Percentiles rank a stretch among this genome's conserved stretches.
These are phyloP conservation scores for Vaccinium darrowii DNA, from an alignment of 148 eudicot genomes.

Conservation along the genomic window DNA sequence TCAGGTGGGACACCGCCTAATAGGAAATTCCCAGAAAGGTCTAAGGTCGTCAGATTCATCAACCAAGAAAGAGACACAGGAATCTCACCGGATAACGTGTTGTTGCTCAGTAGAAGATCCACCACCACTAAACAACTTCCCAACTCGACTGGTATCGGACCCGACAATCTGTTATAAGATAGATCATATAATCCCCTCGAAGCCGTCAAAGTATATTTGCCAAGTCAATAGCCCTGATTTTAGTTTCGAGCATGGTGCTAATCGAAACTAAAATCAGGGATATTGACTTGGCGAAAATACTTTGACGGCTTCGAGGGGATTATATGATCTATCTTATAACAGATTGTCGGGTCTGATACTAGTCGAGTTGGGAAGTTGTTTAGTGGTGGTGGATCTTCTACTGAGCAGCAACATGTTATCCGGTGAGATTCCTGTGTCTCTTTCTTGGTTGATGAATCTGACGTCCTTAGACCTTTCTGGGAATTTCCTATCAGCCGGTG, in stretches of 20 bases:
- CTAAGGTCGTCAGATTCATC: slow-evolving; percentile 43
- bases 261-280: slow-evolving; percentile 44
- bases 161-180: slow-evolving; percentile 39
- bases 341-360: slow-evolving; percentile 42
- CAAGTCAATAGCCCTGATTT: too few species aligned
- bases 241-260: slow-evolving; percentile 61
- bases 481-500: slow-evolving; percentile 33
- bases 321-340: slow-evolving; percentile 46
- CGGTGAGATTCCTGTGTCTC: slow-evolving; percentile 41
- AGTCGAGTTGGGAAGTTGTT: slow-evolving; percentile 44
- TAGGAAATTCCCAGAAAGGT: slow-evolving; percentile 37
- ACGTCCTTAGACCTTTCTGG: slow-evolving; percentile 42
- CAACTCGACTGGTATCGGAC: slow-evolving; percentile 44
- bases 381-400: slow-evolving; percentile 46
- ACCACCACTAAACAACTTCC: slow-evolving; percentile 45
- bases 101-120: slow-evolving; percentile 42
- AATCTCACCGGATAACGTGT: slow-evolving; percentile 41
- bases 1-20: slow-evolving; percentile 38
- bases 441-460: slow-evolving; percentile 37
- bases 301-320: slow-evolving; percentile 15
- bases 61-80: slow-evolving; percentile 37
- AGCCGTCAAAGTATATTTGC: too few species aligned
- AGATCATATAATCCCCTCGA: slow-evolving; percentile 50
- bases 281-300: slow-evolving; percentile 22
- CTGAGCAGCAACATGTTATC: slow-evolving; percentile 42